Base-by-base conservation (phyloP, 2,329 filamentous ascomycete species). In the Cladophialophora immunda region DNA sequence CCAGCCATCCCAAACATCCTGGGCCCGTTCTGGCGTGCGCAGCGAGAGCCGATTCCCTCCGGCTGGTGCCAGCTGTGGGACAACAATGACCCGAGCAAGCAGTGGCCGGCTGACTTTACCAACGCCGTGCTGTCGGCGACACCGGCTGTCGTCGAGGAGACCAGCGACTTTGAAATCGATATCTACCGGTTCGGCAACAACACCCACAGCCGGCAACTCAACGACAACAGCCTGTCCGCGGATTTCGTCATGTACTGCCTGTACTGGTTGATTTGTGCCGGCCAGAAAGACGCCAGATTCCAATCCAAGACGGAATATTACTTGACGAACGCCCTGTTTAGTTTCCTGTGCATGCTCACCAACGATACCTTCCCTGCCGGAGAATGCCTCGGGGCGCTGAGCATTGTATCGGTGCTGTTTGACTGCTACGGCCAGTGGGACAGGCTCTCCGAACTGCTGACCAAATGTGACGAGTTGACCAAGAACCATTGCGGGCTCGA, bases 261-360 rank as follows among this genome's bases (percentile, higher is more conserved):
- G 27, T 66, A 54, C 45, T 69, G 67, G 67, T 56, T 66, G 52
- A 64, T 64, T 32, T 69, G 64, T 30, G 61, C 54, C 19, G 63
- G 67, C 29, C 67, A 69, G 30, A 41, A 66, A 11, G 53, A 64
- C 19, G 34, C 30, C 52, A n/a, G 22, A 5, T 59, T 53, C 57
- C 58, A 36, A 22, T 22, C 57, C 19, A 53, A 53, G 19, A 56
- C 58, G 27, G 27, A 58, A n/a, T 66, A 66, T 19, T 58, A 66
- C 25, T 38, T 61, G 50, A 38, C 60, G 9, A 54, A 32, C 34
- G 65, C 62, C 22, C 32, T 56, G 54, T 63, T 66, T 22, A 58
- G 25, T 7, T 64, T 61, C 30, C 25, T 65, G 36, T 63, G 56
- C 68, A 67, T 70, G 68, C 54, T 70, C 30, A 29, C 45, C 13